A percentile compares a stretch with the other conserved stretches of the same genome.
Evolutionary conservation across 2,329 filamentous ascomycete genomes (phyloP).

Genomic region (Alternaria panax): DNA sequence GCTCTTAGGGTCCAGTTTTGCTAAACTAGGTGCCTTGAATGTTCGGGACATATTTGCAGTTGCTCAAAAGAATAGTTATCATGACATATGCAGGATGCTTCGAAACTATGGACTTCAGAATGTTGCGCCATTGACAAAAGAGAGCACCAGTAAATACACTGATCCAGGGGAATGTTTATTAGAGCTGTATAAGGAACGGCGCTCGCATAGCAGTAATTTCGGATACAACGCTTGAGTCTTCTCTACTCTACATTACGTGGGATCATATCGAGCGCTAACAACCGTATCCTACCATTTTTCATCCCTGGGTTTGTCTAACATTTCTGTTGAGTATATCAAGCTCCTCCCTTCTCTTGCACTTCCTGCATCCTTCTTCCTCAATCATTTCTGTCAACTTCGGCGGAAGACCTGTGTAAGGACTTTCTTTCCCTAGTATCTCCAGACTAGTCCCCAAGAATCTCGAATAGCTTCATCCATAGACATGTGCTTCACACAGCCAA

Average conservation of each 20-base stretch:
- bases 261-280: too few species aligned
- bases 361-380: neutral
- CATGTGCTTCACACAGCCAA: neutral
- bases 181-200: too few species aligned
- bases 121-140: too few species aligned
- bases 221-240: too few species aligned
- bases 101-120: neutral
- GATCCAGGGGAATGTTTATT: too few species aligned
- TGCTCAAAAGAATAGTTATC: neutral
- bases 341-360: neutral
- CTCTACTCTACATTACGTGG: too few species aligned
- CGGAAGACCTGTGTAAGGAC: neutral
- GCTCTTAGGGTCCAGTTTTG: neutral
- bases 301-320: too few species aligned
- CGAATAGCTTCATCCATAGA: neutral
- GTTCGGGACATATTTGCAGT: neutral
- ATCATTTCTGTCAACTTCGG: neutral
- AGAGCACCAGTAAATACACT: too few species aligned
- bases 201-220: too few species aligned
- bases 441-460: neutral
- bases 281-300: too few species aligned
- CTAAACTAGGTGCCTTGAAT: neutral
- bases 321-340: neutral
- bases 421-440: fast-evolving
- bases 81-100: neutral